Base-by-base conservation (phyloP, 2,329 filamentous ascomycete genomes). In the Tympanopsis confertula region DNA sequence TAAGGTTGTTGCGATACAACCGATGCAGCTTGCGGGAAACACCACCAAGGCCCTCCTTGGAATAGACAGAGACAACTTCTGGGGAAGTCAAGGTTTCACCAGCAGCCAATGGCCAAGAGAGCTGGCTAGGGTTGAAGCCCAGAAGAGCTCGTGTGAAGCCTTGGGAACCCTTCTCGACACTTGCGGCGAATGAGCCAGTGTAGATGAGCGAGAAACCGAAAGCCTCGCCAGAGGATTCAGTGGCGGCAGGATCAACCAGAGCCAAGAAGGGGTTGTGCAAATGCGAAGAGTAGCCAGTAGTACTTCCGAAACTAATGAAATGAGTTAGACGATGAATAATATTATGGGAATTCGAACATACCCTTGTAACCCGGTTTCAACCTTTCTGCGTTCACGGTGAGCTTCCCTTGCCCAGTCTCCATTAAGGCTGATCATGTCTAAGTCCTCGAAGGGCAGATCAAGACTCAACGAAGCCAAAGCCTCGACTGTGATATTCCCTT, bases 191-290 rank as follows among this genome's bases (percentile, higher is more conserved):
- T 1, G 74, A 79, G 2, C 77, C 77, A 0, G 73, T 74, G 52
- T 79, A 82, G 14, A 82, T 61, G 2, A 81, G 62, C 1, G 72
- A 78, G 51, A 81, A 80, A 0, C 74, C 77, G 64, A 73, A 81
- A 5, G 71, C 74, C 26, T 78, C 66, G 1, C 77, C 77, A 2
- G 66, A 61, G 0, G 66, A 65, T 46, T 82, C 76, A 1, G 75
- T 81, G 0, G 76, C 73, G 1, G 58, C 59, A 0, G 74, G 68
- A 3, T 68, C 58, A 0, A 72, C 61, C 2, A 82, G 53, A 0
- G 71, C 64, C 17, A 81, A 61, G 56, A 81, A 81, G 0, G 76
- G 75, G 45, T 82, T 82, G 49, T 79, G 72, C 2, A 74, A 57
- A 44, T 79, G 73, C 0, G 74, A 79, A 0, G 75, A 74, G 48